Conservation (phyloP, 345 rosid species). For the Passiflora organensis region DNA sequence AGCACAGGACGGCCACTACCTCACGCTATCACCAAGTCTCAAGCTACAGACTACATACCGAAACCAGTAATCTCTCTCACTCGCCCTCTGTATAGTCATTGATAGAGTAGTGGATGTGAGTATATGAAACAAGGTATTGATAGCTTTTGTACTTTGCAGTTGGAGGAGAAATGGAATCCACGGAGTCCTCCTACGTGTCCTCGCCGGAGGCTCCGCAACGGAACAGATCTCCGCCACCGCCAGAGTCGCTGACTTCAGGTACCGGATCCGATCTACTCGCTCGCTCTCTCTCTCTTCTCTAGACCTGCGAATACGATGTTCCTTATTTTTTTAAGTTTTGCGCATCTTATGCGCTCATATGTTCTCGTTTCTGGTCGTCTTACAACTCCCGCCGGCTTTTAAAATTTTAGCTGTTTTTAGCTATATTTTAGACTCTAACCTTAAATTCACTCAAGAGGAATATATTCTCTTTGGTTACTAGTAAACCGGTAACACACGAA, state of each 20-base stretch:
- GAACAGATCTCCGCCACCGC: constrained; percentile 64
- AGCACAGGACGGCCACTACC: no score
- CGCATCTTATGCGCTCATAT: background rate
- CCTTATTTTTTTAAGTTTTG: background rate
- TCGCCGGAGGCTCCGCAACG: constrained; percentile 66
- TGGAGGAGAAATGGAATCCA: constrained; percentile 64
- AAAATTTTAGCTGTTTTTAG: background rate
- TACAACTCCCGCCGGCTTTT: no score
- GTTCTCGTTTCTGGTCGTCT: no score
- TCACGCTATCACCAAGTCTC: no score
- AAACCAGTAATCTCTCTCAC: no score
- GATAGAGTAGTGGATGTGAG: no score
- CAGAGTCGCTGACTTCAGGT: constrained; percentile 72
- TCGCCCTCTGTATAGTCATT: no score
- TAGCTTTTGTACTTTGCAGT: no score
- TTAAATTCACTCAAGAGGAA: background rate
- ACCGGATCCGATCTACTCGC: constrained; percentile 33
- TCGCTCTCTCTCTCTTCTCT: constrained; percentile 9
- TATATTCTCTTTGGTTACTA: background rate
- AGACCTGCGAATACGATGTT: background rate
- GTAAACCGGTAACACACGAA: background rate
- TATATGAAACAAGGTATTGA: no score
- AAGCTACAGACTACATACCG: no score
- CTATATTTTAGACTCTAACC: constrained; percentile 15
- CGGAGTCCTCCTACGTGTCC: constrained; percentile 72